Conservation (phyloP, 176 grass and related monocot species). For the Cenchrus americanus region DNA sequence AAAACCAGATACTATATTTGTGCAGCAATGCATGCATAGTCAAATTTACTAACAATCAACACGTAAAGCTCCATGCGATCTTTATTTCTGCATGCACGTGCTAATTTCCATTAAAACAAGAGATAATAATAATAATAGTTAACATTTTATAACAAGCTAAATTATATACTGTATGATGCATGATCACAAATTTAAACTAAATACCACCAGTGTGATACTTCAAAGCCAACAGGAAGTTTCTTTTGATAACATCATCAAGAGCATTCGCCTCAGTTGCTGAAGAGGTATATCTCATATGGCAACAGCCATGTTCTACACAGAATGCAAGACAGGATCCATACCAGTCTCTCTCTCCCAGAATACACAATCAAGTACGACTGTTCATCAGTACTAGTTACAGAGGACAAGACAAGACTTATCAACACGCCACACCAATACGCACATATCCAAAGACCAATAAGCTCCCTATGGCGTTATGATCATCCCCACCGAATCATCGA, state of each 20-base stretch:
- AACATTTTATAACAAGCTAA: neutral
- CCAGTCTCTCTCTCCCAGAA: neutral
- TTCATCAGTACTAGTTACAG: neutral
- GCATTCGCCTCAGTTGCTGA: neutral
- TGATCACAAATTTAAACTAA: neutral
- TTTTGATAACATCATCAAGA: constrained; percentile 2
- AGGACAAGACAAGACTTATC: neutral
- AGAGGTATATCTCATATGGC: neutral
- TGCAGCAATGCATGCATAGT: constrained; percentile 6
- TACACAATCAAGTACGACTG: neutral
- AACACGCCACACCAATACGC: neutral
- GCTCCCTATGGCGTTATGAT: neutral
- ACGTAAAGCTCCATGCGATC: neutral
- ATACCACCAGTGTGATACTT: neutral
- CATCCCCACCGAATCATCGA: neutral
- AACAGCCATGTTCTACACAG: neutral
- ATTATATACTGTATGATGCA: neutral
- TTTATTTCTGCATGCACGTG: neutral
- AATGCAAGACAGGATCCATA: neutral
- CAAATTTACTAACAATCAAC: neutral
- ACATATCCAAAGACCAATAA: constrained; percentile 7
- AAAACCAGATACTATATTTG: neutral
- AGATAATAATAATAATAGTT: neutral
- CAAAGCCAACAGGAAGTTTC: neutral
- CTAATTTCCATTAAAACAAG: neutral